These are phyloP conservation scores for Smallanthus sonchifolius DNA, from an alignment of 129 eudicot species.

Conservation along the genomic window DNA sequence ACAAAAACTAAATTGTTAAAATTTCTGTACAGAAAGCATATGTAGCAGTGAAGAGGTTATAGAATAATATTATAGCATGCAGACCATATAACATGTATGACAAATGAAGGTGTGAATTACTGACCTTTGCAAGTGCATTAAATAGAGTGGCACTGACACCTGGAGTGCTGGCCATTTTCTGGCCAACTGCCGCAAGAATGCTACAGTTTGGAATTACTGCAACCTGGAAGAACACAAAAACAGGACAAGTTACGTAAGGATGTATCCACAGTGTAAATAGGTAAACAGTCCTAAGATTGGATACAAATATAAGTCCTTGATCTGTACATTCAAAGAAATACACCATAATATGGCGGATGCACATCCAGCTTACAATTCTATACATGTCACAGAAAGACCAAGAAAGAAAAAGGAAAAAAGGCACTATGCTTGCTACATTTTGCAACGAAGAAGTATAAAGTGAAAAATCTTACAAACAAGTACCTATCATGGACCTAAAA, in stretches of 20 bases:
- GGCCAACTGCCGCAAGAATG: slow-evolving; percentile 97
- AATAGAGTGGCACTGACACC: slow-evolving; percentile 98
- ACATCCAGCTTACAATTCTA: background rate
- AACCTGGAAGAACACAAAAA: slow-evolving; percentile 45
- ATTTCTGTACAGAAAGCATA: background rate
- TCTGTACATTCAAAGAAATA: background rate
- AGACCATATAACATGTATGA: slow-evolving; percentile 14
- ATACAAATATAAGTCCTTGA: background rate
- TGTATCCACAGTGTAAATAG: background rate
- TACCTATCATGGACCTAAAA: background rate
- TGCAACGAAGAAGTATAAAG: background rate
- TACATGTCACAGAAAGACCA: background rate
- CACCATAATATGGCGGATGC: background rate
- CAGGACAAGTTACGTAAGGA: background rate
- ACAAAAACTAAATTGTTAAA: background rate
- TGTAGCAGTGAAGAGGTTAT: background rate
- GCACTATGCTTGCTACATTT: background rate
- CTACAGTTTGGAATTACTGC: slow-evolving; percentile 88
- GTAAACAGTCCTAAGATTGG: background rate
- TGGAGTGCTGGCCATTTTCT: slow-evolving; percentile 98
- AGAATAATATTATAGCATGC: background rate
- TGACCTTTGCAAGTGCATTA: slow-evolving; percentile 94
- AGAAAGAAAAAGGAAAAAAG: background rate
- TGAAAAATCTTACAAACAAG: background rate
- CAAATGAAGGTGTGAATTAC: background rate